phyloP scores from a whole-genome alignment of 805 yeast genomes.

The Grigorovia jiainica region DNA sequence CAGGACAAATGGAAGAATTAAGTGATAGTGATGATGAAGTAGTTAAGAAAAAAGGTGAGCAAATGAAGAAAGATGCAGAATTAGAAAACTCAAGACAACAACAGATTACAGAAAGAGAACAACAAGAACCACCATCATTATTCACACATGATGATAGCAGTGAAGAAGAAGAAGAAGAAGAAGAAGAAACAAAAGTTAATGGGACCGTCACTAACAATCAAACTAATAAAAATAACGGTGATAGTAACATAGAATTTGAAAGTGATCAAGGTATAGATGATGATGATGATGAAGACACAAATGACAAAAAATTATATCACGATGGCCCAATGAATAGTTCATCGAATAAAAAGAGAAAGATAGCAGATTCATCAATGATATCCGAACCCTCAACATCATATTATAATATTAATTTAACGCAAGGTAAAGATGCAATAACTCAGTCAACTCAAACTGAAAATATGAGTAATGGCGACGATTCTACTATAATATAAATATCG shows the following conservation, averaged over 20 bases:
- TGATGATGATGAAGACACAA: not conserved
- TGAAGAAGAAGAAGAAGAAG: not conserved
- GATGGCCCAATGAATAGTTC: not conserved
- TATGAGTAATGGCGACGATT: too few relatives aligned
- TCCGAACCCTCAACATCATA: not conserved
- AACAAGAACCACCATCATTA: not conserved
- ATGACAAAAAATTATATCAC: too few relatives aligned
- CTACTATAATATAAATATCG: too few relatives aligned
- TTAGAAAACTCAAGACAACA: not conserved
- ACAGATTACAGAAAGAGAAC: not conserved
- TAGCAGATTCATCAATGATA: not conserved
- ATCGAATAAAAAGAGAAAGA: not conserved
- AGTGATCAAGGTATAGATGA: not conserved
- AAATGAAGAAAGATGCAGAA: not conserved
- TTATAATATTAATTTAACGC: not conserved
- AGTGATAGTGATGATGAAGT: conserved; percentile 3
- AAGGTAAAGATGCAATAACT: too few relatives aligned
- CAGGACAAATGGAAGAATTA: not conserved
- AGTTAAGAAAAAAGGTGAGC: not conserved
- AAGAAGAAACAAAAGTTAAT: not conserved
- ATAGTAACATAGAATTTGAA: not conserved
- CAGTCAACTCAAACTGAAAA: too few relatives aligned
- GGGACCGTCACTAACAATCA: too few relatives aligned
- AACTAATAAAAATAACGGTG: too few relatives aligned
- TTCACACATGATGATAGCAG: not conserved